A percentile compares a stretch with the other conserved stretches of the same genome.
Conservation (phyloP, 768 basidiomycete genomes). For the Serpula lacrymans region DNA sequence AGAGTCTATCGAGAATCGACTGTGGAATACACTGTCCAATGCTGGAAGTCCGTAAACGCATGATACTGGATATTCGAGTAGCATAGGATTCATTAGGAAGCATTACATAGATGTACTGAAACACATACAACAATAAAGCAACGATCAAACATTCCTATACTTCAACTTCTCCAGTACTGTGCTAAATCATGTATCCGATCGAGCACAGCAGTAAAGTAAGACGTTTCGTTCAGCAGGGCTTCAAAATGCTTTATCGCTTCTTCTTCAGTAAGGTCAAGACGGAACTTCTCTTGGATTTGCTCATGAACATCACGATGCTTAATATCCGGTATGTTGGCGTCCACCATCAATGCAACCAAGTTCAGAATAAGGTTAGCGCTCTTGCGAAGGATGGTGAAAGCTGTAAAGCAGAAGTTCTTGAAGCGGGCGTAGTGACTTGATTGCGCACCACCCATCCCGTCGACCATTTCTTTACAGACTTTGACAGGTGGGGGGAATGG, state of each 20-base stretch:
- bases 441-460: slow-evolving; percentile 97
- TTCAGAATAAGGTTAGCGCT: slow-evolving; percentile 97
- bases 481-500: slow-evolving; percentile 98
- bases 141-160: slow-evolving; percentile 9
- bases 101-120: background rate
- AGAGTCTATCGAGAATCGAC: slow-evolving; percentile 58
- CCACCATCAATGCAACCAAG: slow-evolving; percentile 94
- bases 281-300: slow-evolving; percentile 95
- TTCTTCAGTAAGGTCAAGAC: slow-evolving; percentile 90
- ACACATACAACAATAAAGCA: slow-evolving; percentile 5
- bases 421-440: slow-evolving; percentile 96
- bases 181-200: slow-evolving; percentile 92
- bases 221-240: slow-evolving; percentile 88
- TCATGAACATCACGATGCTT: slow-evolving; percentile 84
- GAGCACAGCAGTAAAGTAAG: slow-evolving; percentile 88
- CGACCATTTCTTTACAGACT: slow-evolving; percentile 99
- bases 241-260: slow-evolving; percentile 98
- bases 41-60: background rate
- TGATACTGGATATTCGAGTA: background rate
- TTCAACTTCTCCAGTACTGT: slow-evolving; percentile 81
- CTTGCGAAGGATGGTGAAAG: slow-evolving; percentile 93
- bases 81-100: background rate
- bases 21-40: slow-evolving; percentile 39
- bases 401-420: slow-evolving; percentile 97
- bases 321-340: slow-evolving; percentile 97